phyloP scores from a whole-genome alignment of 169 alveolate species.

The Eimeria acervulina region DNA sequence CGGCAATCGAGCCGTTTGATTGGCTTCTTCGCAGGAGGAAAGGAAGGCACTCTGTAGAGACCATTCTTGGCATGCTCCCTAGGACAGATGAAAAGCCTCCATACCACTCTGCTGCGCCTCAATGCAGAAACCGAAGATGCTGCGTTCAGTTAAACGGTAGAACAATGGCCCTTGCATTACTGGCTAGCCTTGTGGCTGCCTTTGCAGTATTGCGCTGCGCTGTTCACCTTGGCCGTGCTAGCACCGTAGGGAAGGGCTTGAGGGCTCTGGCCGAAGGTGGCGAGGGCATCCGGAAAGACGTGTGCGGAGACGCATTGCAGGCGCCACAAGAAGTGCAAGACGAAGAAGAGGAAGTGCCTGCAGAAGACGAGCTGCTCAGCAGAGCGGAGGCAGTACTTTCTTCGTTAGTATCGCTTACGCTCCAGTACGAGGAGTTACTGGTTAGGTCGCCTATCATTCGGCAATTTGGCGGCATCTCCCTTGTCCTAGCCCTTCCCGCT shows the following conservation, averaged over 20 bases:
- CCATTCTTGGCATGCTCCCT: background rate
- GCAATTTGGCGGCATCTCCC: background rate
- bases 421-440: background rate
- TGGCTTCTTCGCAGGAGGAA: background rate
- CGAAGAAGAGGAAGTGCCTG: background rate
- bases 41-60: background rate
- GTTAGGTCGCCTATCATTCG: background rate
- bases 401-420: background rate
- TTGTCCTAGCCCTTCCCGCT: background rate
- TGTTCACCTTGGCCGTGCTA: background rate
- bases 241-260: background rate
- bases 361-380: background rate
- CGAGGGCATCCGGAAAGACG: background rate
- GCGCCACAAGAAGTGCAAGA: background rate
- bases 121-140: background rate
- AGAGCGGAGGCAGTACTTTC: background rate
- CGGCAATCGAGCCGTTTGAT: background rate
- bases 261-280: background rate
- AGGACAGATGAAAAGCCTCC: background rate
- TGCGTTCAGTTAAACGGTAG: background rate
- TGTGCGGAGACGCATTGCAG: background rate
- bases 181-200: background rate
- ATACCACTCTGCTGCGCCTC: background rate
- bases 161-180: background rate
- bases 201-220: background rate